Conservation (phyloP, 768 basidiomycete genomes). For the Suillus lakei region DNA sequence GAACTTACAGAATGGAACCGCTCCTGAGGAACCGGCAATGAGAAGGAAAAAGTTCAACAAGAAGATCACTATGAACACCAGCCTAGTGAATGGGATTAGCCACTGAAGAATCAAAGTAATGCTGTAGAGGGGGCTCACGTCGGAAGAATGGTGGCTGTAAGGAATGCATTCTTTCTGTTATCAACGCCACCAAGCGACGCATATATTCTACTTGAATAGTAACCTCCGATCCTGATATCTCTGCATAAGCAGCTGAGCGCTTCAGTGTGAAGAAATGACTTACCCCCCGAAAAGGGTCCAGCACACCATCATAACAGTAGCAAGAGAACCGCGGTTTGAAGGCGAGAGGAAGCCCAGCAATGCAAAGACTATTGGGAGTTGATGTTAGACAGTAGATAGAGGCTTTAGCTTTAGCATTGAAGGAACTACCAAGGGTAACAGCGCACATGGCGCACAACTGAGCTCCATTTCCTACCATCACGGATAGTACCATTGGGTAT, state of each 20-base stretch:
- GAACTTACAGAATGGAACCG: constrained; percentile 86
- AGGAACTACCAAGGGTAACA: constrained; percentile 75
- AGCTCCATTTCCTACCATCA: constrained; percentile 85
- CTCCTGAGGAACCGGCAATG: constrained; percentile 85
- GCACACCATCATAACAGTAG: constrained; percentile 69
- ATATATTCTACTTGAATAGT: constrained; percentile 84
- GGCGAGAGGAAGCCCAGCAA: constrained; percentile 93
- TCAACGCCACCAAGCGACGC: constrained; percentile 78
- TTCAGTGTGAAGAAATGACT: constrained; percentile 21
- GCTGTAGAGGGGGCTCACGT: constrained; percentile 54
- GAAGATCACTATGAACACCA: constrained; percentile 86
- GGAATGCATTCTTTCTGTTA: constrained; percentile 79
- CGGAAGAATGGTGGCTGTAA: constrained; percentile 89
- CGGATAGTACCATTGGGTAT: constrained; percentile 76
- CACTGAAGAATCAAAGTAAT: constrained; percentile 4
- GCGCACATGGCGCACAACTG: constrained; percentile 87
- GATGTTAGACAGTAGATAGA: constrained; percentile 11
- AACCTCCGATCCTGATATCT: constrained; percentile 76
- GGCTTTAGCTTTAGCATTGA: not conserved
- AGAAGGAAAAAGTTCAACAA: constrained; percentile 91
- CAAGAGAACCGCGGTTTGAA: constrained; percentile 92
- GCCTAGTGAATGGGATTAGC: constrained; percentile 43
- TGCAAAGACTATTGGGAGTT: constrained; percentile 70
- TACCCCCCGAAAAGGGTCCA: constrained; percentile 94
- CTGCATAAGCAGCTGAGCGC: constrained; percentile 10